phyloP scores from a whole-genome alignment of 352 stramenopile species.

The Aphanomyces cochlioides region DNA sequence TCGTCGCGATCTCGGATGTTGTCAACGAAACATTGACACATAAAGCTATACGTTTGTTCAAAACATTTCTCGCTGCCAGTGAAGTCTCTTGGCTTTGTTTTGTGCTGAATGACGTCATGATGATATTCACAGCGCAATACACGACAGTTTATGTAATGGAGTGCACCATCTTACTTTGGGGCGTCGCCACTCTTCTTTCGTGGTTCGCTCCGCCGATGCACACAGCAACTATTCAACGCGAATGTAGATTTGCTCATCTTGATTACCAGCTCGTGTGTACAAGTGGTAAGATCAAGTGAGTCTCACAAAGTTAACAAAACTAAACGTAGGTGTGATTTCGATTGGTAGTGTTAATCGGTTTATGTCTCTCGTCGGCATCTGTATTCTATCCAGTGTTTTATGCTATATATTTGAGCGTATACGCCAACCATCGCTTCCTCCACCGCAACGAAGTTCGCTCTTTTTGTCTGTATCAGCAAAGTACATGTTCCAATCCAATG shows the following conservation, averaged over 20 bases:
- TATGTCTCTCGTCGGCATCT: constrained; percentile 1
- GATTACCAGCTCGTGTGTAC: constrained; percentile 26
- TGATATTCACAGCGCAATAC: constrained; percentile 15
- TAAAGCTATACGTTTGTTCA: not conserved
- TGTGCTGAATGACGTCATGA: constrained; percentile 13
- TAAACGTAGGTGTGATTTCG: not conserved
- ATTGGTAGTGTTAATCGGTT: constrained; percentile 3
- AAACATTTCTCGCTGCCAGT: constrained; percentile 4
- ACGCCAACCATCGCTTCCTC: not conserved
- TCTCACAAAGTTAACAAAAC: not conserved
- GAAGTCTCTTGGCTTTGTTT: constrained; percentile 3
- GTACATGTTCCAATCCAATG: not conserved
- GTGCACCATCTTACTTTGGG: constrained; percentile 9
- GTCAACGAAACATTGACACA: not conserved
- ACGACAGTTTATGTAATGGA: not conserved
- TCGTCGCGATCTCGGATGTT: not conserved
- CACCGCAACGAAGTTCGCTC: not conserved
- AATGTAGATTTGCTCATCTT: not conserved
- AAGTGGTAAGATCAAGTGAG: constrained; percentile 1
- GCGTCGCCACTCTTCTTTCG: not conserved
- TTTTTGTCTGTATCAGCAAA: not conserved
- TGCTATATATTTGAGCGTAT: not conserved
- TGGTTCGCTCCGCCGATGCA: not conserved
- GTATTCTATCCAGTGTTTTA: not conserved
- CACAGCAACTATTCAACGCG: not conserved